Conservation (phyloP, 2,329 filamentous ascomycete species). For the Pseudocercospora crystallina region DNA sequence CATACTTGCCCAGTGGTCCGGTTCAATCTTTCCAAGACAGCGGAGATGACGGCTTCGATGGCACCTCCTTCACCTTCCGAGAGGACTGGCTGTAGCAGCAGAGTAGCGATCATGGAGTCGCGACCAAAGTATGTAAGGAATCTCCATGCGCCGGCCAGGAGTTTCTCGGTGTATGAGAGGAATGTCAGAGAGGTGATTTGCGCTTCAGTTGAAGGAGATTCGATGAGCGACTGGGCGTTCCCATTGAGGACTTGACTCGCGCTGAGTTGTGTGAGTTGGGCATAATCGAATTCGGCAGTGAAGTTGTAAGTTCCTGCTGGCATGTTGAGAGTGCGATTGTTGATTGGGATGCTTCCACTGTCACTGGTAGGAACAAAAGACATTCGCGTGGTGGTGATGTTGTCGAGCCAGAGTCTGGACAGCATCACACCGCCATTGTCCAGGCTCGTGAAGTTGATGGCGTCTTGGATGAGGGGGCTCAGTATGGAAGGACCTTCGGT, state of each 20-base stretch:
- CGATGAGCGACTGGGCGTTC: constrained; percentile 47
- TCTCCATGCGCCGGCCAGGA: constrained; percentile 64
- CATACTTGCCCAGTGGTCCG: constrained; percentile 60
- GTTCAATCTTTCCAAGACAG: constrained; percentile 62
- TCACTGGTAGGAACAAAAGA: constrained; percentile 44
- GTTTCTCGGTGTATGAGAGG: constrained; percentile 62
- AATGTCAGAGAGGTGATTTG: constrained; percentile 59
- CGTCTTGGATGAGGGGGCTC: constrained; percentile 55
- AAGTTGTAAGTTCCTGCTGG: constrained; percentile 57
- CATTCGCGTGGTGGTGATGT: constrained; percentile 57
- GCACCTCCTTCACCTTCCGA: constrained; percentile 56
- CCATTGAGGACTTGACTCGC: constrained; percentile 52
- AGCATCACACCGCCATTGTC: constrained; percentile 49
- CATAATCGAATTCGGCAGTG: constrained; percentile 61
- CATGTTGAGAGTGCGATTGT: constrained; percentile 26
- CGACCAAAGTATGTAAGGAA: constrained; percentile 68
- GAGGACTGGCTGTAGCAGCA: constrained; percentile 59
- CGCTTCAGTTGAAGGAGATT: constrained; percentile 40
- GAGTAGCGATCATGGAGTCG: constrained; percentile 62
- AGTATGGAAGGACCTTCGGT: constrained; percentile 59
- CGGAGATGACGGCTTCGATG: constrained; percentile 61
- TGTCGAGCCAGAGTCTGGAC: constrained; percentile 61
- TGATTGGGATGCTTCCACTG: constrained; percentile 39
- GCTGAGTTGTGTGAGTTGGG: constrained; percentile 45
- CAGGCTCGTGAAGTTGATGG: constrained; percentile 44